These are phyloP conservation scores for Suillus subaureus DNA, from an alignment of 768 basidiomycete genomes.

Conservation along the genomic window DNA sequence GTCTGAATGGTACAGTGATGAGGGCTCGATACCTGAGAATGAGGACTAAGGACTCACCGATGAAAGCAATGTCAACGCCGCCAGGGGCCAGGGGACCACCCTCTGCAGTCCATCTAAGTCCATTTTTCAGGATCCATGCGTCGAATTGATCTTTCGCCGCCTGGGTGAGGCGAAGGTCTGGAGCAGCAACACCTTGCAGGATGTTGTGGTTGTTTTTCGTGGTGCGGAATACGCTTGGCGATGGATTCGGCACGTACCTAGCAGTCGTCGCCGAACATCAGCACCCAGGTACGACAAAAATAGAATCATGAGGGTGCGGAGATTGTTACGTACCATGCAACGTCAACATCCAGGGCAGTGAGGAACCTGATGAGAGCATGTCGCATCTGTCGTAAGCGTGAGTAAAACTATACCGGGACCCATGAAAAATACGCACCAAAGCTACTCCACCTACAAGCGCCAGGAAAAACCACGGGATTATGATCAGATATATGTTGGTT, in stretches of 20 bases:
- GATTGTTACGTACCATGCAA: constrained; percentile 65
- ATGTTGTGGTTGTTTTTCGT: constrained; percentile 97
- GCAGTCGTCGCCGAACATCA: constrained; percentile 10
- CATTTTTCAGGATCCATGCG: constrained; percentile 89
- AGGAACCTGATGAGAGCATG: constrained; percentile 91
- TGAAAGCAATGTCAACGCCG: constrained; percentile 86
- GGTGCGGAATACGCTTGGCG: constrained; percentile 88
- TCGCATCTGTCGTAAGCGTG: constrained; percentile 65
- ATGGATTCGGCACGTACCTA: constrained; percentile 88
- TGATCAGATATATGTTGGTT: constrained; percentile 16
- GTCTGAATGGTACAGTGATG: constrained; percentile 42
- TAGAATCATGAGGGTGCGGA: constrained; percentile 5
- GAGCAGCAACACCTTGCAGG: constrained; percentile 87
- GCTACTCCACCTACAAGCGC: constrained; percentile 80
- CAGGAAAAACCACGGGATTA: constrained; percentile 26
- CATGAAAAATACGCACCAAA: constrained; percentile 56
- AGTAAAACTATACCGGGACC: constrained; percentile 11
- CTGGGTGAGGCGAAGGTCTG: constrained; percentile 74
- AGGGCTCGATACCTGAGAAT: constrained; percentile 12
- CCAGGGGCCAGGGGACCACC: constrained; percentile 84
- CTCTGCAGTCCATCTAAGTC: constrained; percentile 82
- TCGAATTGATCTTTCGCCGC: constrained; percentile 81
- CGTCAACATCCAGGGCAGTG: constrained; percentile 77
- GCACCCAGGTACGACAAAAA: background rate
- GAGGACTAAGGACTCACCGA: constrained; percentile 51